Conservation (phyloP, 2,329 filamentous ascomycete species). For the Calonectria pseudoturangicola region DNA sequence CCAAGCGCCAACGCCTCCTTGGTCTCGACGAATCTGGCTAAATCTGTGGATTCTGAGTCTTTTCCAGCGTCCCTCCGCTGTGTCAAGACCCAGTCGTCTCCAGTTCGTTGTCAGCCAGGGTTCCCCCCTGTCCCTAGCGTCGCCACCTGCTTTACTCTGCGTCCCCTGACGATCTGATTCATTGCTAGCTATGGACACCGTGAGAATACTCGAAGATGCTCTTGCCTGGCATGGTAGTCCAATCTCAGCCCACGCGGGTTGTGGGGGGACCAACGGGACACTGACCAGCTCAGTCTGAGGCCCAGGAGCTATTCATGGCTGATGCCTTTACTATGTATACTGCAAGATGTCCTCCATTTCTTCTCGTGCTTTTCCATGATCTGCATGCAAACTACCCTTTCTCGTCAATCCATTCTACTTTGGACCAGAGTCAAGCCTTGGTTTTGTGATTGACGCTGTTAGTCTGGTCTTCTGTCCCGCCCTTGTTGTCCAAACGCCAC, state of each 20-base stretch:
- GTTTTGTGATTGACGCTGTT: conserved; percentile 1
- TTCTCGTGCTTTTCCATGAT: conserved; percentile 25
- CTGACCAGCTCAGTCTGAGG: not conserved
- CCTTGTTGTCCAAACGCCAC: not conserved
- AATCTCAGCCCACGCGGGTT: conserved; percentile 17
- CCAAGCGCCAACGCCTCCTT: conserved; percentile 23
- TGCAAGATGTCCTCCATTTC: conserved; percentile 12
- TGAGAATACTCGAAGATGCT: conserved; percentile 2
- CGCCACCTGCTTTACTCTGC: not conserved
- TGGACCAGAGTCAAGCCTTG: conserved; percentile 15
- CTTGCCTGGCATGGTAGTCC: not conserved
- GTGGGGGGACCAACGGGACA: conserved; percentile 13
- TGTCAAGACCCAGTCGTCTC: conserved; percentile 5
- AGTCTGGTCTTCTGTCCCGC: not conserved
- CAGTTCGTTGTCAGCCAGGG: conserved; percentile 22
- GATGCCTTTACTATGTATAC: conserved; percentile 25
- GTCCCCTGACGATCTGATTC: conserved; percentile 27
- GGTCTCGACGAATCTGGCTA: conserved; percentile 5
- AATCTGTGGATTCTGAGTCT: conserved; percentile 25
- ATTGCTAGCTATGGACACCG: not conserved
- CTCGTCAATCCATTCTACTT: conserved; percentile 2
- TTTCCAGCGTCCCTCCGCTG: conserved; percentile 12
- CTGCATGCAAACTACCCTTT: conserved; percentile 18
- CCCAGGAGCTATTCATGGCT: not conserved
- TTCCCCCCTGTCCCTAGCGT: conserved; percentile 22